A percentile compares a stretch with the other conserved stretches of the same genome.
phyloP scores from a whole-genome alignment of 2,329 filamentous ascomycete genomes.

The Phyllosticta capitalensis region DNA sequence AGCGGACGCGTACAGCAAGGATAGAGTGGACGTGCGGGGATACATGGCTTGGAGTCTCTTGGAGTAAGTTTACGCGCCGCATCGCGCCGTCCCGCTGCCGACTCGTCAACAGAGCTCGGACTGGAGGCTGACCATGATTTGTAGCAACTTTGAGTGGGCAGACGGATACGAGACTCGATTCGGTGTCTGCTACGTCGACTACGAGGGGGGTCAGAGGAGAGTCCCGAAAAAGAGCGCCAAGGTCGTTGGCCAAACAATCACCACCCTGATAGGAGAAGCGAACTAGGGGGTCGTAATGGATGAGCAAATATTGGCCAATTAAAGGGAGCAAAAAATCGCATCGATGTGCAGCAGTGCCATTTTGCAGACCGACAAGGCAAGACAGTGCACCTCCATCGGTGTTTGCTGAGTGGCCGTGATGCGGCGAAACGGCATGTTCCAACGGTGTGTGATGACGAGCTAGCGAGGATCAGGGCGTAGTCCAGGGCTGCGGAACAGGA shows the following conservation, averaged over 20 bases:
- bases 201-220: constrained; percentile 66
- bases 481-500: not conserved
- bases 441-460: not conserved
- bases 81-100: constrained; percentile 3
- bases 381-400: not conserved
- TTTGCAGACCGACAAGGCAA: not conserved
- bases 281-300: constrained; percentile 28
- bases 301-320: not conserved
- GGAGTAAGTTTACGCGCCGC: constrained; percentile 46
- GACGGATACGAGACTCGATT: constrained; percentile 83
- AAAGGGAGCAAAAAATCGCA: not conserved
- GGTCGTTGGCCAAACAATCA: constrained; percentile 61
- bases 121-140: constrained; percentile 11
- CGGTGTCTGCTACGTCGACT: constrained; percentile 76
- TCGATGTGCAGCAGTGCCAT: not conserved
- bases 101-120: constrained; percentile 4
- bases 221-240: constrained; percentile 77
- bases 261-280: constrained; percentile 48
- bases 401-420: not conserved
- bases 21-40: constrained; percentile 68
- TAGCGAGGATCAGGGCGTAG: not conserved
- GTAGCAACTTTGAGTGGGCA: constrained; percentile 79
- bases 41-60: constrained; percentile 85
- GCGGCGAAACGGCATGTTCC: not conserved
- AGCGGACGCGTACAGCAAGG: constrained; percentile 59